Evolutionary conservation across 2,329 filamentous ascomycete species (phyloP).

Genomic region (Trichoderma sp.): DNA sequence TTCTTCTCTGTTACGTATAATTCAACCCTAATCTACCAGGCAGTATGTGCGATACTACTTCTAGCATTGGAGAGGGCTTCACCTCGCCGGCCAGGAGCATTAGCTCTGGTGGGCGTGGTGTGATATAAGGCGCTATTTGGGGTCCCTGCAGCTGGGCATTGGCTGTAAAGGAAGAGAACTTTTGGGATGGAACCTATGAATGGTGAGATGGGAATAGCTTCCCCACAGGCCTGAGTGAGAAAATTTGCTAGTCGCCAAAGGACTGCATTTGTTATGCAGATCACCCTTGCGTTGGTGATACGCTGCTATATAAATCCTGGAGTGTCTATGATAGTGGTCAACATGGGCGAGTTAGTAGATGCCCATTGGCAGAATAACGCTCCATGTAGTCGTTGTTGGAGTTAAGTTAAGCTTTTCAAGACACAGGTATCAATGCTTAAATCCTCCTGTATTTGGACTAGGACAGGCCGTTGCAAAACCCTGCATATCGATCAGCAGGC

Average conservation of each 20-base stretch:
- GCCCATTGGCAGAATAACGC: background rate
- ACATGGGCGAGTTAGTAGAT: background rate
- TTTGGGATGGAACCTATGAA: background rate
- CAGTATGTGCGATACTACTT: background rate
- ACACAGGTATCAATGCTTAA: background rate
- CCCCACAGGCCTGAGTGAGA: background rate
- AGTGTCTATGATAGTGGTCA: background rate
- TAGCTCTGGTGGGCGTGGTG: background rate
- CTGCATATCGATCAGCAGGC: background rate
- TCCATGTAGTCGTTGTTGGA: background rate
- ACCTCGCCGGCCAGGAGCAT: background rate
- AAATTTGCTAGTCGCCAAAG: background rate
- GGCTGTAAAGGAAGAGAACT: background rate
- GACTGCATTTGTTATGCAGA: background rate
- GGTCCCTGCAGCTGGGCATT: background rate
- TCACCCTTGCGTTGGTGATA: background rate
- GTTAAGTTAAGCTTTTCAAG: background rate
- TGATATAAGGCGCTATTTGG: background rate
- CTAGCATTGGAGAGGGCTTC: background rate
- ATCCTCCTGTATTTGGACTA: background rate
- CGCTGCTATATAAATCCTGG: background rate
- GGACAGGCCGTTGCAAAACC: background rate
- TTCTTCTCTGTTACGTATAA: background rate
- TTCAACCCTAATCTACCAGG: background rate
- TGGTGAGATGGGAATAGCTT: slow-evolving; percentile 8